Conservation (phyloP, 495 filamentous ascomycete species). For the Aspergillus mulundensis region DNA sequence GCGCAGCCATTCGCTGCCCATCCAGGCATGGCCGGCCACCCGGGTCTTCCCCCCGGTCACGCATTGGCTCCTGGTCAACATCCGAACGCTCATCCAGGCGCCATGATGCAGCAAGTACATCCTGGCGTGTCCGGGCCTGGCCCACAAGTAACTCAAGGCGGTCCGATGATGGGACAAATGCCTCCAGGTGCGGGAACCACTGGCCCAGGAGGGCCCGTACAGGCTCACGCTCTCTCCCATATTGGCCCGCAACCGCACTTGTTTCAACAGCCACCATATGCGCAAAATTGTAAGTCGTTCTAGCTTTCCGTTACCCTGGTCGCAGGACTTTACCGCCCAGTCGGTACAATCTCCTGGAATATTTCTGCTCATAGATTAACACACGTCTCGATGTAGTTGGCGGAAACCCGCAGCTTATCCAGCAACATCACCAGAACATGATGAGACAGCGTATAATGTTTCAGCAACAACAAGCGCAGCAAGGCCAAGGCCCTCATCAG, state of each 20-base stretch:
- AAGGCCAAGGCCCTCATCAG: constrained; percentile 42
- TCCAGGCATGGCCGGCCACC: constrained; percentile 69
- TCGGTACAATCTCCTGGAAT: background rate
- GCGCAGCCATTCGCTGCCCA: constrained; percentile 67
- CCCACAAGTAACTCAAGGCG: constrained; percentile 73
- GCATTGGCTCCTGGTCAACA: constrained; percentile 69
- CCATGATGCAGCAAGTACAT: constrained; percentile 76
- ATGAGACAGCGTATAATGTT: constrained; percentile 21
- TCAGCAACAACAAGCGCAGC: constrained; percentile 15
- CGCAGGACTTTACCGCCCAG: background rate
- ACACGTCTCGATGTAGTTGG: constrained; percentile 26
- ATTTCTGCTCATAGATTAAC: background rate
- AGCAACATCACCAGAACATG: constrained; percentile 40
- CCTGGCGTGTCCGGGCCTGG: constrained; percentile 80
- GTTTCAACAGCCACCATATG: constrained; percentile 55
- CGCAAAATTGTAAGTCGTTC: constrained; percentile 36
- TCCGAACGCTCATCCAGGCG: constrained; percentile 53
- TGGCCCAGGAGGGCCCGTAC: constrained; percentile 52
- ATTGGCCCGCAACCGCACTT: constrained; percentile 67
- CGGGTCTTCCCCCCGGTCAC: constrained; percentile 70
- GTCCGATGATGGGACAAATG: constrained; percentile 77
- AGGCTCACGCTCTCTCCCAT: constrained; percentile 75
- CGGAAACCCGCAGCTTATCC: constrained; percentile 50
- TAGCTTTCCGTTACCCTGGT: background rate
- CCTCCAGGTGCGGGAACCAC: constrained; percentile 59